Conservation (phyloP, 2,329 filamentous ascomycete genomes). For the Aspergillus fischeri region DNA sequence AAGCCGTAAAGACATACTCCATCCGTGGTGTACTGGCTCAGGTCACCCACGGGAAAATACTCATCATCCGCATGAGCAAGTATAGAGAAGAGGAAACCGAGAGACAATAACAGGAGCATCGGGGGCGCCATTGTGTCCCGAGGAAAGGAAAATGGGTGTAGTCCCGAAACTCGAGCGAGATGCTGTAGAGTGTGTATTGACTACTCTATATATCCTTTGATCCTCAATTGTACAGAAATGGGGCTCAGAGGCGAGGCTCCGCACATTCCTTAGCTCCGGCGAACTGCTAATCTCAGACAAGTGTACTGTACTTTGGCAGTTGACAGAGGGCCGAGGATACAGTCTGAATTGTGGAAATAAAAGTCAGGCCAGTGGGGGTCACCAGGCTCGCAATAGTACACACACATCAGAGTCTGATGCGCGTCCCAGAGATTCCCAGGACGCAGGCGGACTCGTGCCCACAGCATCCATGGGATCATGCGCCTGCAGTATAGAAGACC, state of each 20-base stretch:
- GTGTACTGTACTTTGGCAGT: not conserved
- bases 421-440: too few species aligned
- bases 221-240: not conserved
- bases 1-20: not conserved
- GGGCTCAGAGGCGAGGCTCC: not conserved
- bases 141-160: not conserved
- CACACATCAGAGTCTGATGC: too few species aligned
- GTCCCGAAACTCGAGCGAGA: not conserved
- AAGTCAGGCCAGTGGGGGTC: not conserved
- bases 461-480: too few species aligned
- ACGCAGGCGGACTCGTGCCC: too few species aligned
- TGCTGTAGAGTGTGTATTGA: not conserved
- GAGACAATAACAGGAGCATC: not conserved
- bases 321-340: not conserved
- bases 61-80: not conserved
- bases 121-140: not conserved
- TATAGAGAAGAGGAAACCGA: not conserved
- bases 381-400: not conserved
- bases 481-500: too few species aligned
- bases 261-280: not conserved
- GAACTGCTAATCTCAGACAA: not conserved
- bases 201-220: not conserved
- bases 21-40: constrained; percentile 3
- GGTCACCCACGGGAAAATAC: constrained; percentile 2
- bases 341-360: not conserved